Base-by-base conservation (phyloP, 2,329 filamentous ascomycete genomes). In the Sporothrix mexicana region DNA sequence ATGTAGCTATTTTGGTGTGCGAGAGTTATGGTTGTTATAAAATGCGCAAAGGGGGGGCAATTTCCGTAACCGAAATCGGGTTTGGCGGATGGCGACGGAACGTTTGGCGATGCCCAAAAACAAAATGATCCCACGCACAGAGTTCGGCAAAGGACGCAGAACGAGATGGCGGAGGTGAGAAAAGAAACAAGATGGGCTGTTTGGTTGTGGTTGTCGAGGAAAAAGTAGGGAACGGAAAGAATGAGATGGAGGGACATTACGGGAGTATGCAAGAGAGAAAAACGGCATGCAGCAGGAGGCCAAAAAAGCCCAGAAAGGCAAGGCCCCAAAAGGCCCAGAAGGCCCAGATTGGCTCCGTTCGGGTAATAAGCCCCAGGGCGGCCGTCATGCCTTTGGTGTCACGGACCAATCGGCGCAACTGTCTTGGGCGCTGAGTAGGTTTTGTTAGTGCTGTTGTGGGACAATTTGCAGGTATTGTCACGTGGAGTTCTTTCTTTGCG, bases 331-430 rank as follows among this genome's bases (percentile, higher is more conserved):
- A 61, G 47, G 67, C 61, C 72, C 67, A 73, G 57, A 72, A 36
- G 30, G 30, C 30, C 30, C 30, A 36, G 30, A 36, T 36, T 69
- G 66, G 47, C 67, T 55, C 20, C 49, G 47, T 20, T 20, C 66
- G 71, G 67, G 71, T 73, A 73, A 64, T 55, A 70, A 70, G 71
- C 55, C 67, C 64, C 43, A 53, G 71, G 67, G 67, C 51, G 67
- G 17, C 67, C 67, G 51, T 69, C 30, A 51, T 62, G 69, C 43
- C 25, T 9, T 25, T 23, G 17, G 36, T 43, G 49, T 51, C 13
- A 20, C 13, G 45, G 23, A 49, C 69, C 69, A 70, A 70, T 70
- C 69, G 43, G 69, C 43, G 55, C 69, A 13, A 20, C 41, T 51
- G 43, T 49, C 49, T 23, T 49, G 20, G 43, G 15, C 51, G 55